Conservation (phyloP, 192 early-diverging fungal genomes). For the Dissophora ornata region DNA sequence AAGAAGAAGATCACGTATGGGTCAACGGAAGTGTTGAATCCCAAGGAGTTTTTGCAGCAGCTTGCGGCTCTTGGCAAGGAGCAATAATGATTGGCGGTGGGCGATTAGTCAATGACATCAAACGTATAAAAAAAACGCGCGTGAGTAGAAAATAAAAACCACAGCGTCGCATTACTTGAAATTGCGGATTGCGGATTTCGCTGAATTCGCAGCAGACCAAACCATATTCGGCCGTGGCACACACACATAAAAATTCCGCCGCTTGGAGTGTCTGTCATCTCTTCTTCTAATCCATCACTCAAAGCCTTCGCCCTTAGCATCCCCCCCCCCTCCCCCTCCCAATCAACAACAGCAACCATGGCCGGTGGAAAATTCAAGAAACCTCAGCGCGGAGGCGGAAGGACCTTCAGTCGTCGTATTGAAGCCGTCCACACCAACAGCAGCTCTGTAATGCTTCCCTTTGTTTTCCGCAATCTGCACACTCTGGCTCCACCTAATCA, state of each 20-base stretch:
- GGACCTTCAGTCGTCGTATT: constrained; percentile 54
- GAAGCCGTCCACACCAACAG: constrained; percentile 48
- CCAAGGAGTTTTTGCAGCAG: constrained; percentile 84
- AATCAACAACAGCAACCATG: constrained; percentile 26
- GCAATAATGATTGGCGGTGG: constrained; percentile 9
- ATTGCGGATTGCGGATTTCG: constrained; percentile 18
- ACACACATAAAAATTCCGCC: no score
- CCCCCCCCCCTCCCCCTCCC: background rate
- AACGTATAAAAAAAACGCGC: no score
- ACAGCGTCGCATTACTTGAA: no score
- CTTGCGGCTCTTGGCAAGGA: constrained; percentile 72
- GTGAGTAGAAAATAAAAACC: constrained; percentile 3
- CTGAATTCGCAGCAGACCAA: background rate
- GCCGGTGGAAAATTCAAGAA: constrained; percentile 57
- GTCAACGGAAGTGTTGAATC: constrained; percentile 88
- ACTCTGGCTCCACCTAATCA: background rate
- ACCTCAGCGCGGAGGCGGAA: constrained; percentile 53
- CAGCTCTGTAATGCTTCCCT: constrained; percentile 21
- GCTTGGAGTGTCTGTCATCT: no score
- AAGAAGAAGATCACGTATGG: constrained; percentile 93
- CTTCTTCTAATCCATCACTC: background rate
- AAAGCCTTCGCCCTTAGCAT: background rate
- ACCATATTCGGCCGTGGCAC: no score
- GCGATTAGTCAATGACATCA: no score
- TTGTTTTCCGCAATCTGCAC: background rate